A percentile compares a stretch with the other conserved stretches of the same genome.
Conservation (phyloP, 139 green algal species). For the Closterium sp. region DNA sequence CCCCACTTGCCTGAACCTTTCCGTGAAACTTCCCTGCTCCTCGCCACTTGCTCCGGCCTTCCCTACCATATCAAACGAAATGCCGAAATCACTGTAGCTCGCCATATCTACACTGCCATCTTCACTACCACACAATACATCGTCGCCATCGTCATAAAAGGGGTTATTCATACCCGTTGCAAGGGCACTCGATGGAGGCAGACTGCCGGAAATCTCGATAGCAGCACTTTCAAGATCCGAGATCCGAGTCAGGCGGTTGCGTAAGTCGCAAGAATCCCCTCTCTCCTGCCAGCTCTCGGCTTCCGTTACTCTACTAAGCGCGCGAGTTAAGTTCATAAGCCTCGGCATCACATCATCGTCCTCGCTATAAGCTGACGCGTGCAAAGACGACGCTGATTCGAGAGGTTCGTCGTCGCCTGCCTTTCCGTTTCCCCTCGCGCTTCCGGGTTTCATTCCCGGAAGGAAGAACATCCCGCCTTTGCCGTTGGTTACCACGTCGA, state of each 20-base stretch:
- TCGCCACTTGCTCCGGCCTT: not conserved
- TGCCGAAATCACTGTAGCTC: not conserved
- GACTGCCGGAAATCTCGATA: not conserved
- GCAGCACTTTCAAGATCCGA: not conserved
- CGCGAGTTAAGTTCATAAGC: not conserved
- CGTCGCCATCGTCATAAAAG: not conserved
- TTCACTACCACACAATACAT: not conserved
- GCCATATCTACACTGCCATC: not conserved
- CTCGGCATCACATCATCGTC: not conserved
- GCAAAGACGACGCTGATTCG: not conserved
- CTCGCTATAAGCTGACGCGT: not conserved
- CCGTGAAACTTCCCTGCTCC: not conserved
- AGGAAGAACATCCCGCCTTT: not conserved
- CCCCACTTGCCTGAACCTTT: not conserved
- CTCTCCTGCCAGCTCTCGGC: not conserved
- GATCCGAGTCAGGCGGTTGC: not conserved
- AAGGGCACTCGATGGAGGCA: not conserved
- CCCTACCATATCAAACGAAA: not conserved
- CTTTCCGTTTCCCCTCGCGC: not conserved
- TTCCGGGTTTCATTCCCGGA: not conserved
- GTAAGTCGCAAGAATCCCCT: not conserved
- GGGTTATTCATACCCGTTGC: not conserved
- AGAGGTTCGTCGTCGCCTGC: not conserved
- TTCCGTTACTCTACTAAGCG: not conserved
- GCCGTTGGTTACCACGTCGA: not conserved